phyloP scores from a whole-genome alignment of 108 stramenopile species.

The Epipyxis sp. region DNA sequence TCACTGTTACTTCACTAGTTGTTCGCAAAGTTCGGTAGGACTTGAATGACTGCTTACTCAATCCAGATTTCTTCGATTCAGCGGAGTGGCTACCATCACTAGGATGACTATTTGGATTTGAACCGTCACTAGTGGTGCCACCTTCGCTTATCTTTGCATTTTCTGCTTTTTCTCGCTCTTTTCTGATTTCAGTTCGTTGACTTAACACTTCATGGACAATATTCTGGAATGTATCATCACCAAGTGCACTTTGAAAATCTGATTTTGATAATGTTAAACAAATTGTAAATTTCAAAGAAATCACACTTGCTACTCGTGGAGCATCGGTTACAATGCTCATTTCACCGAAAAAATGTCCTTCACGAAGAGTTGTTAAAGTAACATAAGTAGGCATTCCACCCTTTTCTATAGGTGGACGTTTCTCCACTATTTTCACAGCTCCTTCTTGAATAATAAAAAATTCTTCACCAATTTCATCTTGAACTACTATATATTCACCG shows the following conservation, averaged over 20 bases:
- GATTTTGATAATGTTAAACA: conserved; percentile 20
- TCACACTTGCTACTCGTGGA: conserved; percentile 29
- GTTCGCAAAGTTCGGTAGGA: not conserved
- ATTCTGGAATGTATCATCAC: conserved; percentile 4
- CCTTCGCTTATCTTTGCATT: not conserved
- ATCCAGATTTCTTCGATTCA: not conserved
- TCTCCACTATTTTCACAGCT: conserved; percentile 12
- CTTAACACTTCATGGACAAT: conserved; percentile 12
- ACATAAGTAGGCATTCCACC: not conserved
- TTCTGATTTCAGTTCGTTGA: conserved; percentile 6
- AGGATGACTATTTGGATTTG: not conserved
- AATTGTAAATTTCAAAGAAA: not conserved
- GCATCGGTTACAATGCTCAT: conserved; percentile 12
- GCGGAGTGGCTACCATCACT: not conserved
- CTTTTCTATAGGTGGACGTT: not conserved
- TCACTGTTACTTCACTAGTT: not conserved
- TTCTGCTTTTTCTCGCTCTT: conserved; percentile 14
- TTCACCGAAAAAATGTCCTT: conserved; percentile 29
- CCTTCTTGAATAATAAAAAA: conserved; percentile 32
- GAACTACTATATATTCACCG: conserved; percentile 20
- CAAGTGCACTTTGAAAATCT: conserved; percentile 3
- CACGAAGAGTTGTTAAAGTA: not conserved
- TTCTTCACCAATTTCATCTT: conserved; percentile 21
- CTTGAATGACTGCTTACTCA: not conserved
- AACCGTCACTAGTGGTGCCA: not conserved